A percentile compares a stretch with the other conserved stretches of the same genome.
phyloP scores from a whole-genome alignment of 176 grass and related monocot genomes.

The Carex myosuroides region DNA sequence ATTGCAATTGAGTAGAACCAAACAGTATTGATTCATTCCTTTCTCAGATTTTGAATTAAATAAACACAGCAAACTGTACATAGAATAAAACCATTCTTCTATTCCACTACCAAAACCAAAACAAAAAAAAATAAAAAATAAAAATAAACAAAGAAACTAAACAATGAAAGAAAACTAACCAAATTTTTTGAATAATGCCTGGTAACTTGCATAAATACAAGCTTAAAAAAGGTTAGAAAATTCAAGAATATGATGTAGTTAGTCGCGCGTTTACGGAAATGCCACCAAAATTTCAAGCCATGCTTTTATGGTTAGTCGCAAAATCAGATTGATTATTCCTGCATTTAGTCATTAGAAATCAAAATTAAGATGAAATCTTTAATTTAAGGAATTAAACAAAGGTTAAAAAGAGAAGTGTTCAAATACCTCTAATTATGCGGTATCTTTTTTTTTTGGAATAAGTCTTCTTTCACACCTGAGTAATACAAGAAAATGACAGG shows the following conservation, averaged over 20 bases:
- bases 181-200: not conserved
- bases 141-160: not conserved
- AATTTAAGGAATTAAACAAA: not conserved
- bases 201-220: not conserved
- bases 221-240: slow-evolving; percentile 3
- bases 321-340: not conserved
- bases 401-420: not conserved
- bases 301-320: slow-evolving; percentile 12
- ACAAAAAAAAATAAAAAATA: not conserved
- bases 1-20: slow-evolving; percentile 23
- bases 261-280: slow-evolving; percentile 10
- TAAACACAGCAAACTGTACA: slow-evolving; percentile 8
- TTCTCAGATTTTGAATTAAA: not conserved
- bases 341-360: not conserved
- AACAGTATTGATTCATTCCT: not conserved
- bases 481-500: slow-evolving; percentile 6
- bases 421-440: not conserved
- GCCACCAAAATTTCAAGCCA: slow-evolving; percentile 7
- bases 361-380: slow-evolving; percentile 1
- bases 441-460: not conserved
- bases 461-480: slow-evolving; percentile 1
- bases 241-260: slow-evolving; percentile 25
- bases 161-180: not conserved
- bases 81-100: slow-evolving; percentile 10
- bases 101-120: not conserved